Evolutionary conservation across 2,329 filamentous ascomycete genomes (phyloP), one percentile per base, ranked within the genome.

Genomic region (Epichloe gansuensis): DNA sequence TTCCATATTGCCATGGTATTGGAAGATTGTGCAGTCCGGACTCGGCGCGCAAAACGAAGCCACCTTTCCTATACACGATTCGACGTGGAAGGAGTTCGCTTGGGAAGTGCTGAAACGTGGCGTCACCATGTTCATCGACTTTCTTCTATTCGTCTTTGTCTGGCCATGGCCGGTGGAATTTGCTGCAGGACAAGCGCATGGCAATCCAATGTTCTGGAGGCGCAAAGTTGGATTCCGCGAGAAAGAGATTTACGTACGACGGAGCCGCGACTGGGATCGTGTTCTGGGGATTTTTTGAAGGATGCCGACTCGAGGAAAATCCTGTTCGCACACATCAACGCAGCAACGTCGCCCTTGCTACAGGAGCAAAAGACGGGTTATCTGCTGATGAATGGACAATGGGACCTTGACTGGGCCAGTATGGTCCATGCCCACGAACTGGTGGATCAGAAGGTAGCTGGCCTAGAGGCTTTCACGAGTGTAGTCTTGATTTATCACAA

Each of bases 311-410:
- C 76, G 54, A 75, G 69, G 62, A 81, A 70, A 67, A 72, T 82
- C 51, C 77, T 88, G 60, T 74, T 82, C 59, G 74, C 74, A 12
- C 75, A 81, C 54, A 69, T 95, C 46, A 68, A 82, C 56, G 76
- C 80, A 2, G 91, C 88, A 2, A 85, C 91, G 4, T 77, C 83
- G 15, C 78, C 82, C 23, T 70, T 80, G 61, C 75, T 83, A 50
- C 73, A 91, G 61, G 73, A 77, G 59, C 76, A 82, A 60, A 95
- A 94, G 76, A 95, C 90, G 34, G 90, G 89, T 21, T 95, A 94
- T 64, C 70, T 94, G 57, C 83, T 93, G 59, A 86, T 95, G 75
- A 87, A 91, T 64, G 80, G 77, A 56, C 79, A 89, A 56, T 97
- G 89, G 85, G 87, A 95, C 66, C 72, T 96, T 55, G 90, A 95